Evolutionary conservation across 768 basidiomycete genomes (phyloP).

Genomic region (Boletus vermiculosoides): DNA sequence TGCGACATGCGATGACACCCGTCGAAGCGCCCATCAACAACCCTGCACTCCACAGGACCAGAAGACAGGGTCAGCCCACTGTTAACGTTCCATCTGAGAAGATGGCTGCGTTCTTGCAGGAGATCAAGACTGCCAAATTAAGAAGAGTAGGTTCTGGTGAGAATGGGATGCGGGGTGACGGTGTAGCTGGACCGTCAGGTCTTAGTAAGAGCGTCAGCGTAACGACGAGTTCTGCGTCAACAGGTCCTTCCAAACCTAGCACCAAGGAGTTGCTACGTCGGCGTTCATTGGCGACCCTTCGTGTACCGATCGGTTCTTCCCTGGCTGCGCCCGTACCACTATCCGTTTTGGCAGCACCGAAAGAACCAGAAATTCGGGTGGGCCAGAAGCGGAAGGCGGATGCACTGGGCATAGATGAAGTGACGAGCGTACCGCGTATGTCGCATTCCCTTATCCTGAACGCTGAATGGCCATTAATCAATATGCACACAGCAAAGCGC

Average conservation of each 20-base stretch:
- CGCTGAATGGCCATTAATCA: conserved; percentile 1
- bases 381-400: conserved; percentile 35
- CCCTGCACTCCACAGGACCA: conserved; percentile 33
- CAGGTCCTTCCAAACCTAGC: conserved; percentile 8
- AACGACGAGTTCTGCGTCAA: background rate
- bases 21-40: conserved; percentile 68
- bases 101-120: conserved; percentile 78
- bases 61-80: conserved; percentile 58
- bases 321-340: conserved; percentile 21
- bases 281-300: conserved; percentile 28
- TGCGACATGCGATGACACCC: conserved; percentile 53
- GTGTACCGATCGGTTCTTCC: conserved; percentile 24
- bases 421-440: conserved; percentile 37
- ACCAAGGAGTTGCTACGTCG: conserved; percentile 24
- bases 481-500: conserved; percentile 37
- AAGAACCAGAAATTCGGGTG: conserved; percentile 7
- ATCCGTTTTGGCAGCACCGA: conserved; percentile 2
- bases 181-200: conserved; percentile 27
- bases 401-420: conserved; percentile 23
- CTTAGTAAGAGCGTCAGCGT: conserved; percentile 32
- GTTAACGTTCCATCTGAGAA: conserved; percentile 76
- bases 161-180: conserved; percentile 19
- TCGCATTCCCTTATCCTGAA: conserved; percentile 1
- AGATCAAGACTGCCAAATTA: conserved; percentile 74
- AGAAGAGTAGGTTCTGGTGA: conserved; percentile 48